Base-by-base conservation (phyloP, 2,329 filamentous ascomycete genomes). In the Colletotrichum brevisporum region DNA sequence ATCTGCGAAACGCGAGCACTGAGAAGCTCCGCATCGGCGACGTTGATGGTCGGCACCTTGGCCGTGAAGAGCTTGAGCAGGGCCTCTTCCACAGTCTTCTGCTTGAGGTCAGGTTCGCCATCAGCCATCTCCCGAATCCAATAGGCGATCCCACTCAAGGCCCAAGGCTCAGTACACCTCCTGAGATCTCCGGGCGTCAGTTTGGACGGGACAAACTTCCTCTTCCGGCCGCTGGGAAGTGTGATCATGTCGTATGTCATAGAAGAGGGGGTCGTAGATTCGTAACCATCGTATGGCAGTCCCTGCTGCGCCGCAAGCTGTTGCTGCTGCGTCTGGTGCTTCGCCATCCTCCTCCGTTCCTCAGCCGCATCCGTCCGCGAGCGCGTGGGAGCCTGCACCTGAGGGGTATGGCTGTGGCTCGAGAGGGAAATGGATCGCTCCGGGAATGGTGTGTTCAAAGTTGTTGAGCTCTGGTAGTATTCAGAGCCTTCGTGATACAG, bases 21-120 rank as follows among this genome's bases (percentile, higher is more conserved):
- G 59, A 99, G 85, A 1, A 91, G 92, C 78, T 99, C 96, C 0
- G 96, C 96, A 83, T 99, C 97, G 6, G 95, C 95, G 50, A 96
- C 95, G 75, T 99, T 98, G 94, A 99, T 98, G 0, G 94, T 99
- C 0, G 96, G 95, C 0, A 99, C 94, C 80, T 98, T 98, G 81
- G 93, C 89, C 2, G 94, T 97, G 78, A 99, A 98, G 6, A 99
- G 84, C 36, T 91, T 92, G 50, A 97, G 91, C 50, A 99, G 86
- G 2, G 94, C 95, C 73, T 98, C 95, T 67, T 94, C 91, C 59
- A 99, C 90, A 2, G 92, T 91, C 76, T 94, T 93, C 76, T 92
- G 89, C 77, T 92, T 94, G 54, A 99, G 83, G 79, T 99, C 94
- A 12, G 91, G 90, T 76, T 98, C 95, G 47, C 95, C 95, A 74